phyloP scores from a whole-genome alignment of 2,329 filamentous ascomycete genomes.

The Venturiaceae sp. region DNA sequence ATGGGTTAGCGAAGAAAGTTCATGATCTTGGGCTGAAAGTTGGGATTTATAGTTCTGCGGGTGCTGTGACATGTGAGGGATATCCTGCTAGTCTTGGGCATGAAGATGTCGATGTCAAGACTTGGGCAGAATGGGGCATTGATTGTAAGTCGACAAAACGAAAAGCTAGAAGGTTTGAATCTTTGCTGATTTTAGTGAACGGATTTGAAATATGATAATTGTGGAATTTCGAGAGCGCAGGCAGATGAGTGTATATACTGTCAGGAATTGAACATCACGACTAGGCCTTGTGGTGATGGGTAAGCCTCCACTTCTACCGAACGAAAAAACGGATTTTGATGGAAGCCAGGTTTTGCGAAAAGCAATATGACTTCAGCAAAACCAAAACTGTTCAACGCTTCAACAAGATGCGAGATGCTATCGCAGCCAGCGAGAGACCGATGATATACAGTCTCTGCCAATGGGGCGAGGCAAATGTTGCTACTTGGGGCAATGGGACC shows the following conservation, averaged over 20 bases:
- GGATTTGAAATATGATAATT: constrained; percentile 49
- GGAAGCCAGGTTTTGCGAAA: neutral
- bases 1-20: constrained; percentile 15
- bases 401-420: constrained; percentile 41
- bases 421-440: constrained; percentile 30
- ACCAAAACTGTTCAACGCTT: constrained; percentile 40
- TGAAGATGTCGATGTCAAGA: constrained; percentile 27
- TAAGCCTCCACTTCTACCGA: no score
- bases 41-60: constrained; percentile 43
- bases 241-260: constrained; percentile 34
- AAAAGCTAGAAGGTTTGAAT: constrained; percentile 47
- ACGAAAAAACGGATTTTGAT: neutral
- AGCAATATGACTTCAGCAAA: constrained; percentile 8
- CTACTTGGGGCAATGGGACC: neutral
- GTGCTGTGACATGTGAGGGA: constrained; percentile 27
- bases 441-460: constrained; percentile 39
- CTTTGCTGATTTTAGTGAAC: constrained; percentile 28
- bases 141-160: constrained; percentile 37
- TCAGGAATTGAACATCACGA: constrained; percentile 13
- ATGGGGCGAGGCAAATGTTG: constrained; percentile 30
- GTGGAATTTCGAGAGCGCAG: constrained; percentile 38
- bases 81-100: constrained; percentile 36
- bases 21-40: constrained; percentile 40
- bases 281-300: no score
- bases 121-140: constrained; percentile 35